phyloP scores from a whole-genome alignment of 257 asterid species.

The Ehretia macrophylla region DNA sequence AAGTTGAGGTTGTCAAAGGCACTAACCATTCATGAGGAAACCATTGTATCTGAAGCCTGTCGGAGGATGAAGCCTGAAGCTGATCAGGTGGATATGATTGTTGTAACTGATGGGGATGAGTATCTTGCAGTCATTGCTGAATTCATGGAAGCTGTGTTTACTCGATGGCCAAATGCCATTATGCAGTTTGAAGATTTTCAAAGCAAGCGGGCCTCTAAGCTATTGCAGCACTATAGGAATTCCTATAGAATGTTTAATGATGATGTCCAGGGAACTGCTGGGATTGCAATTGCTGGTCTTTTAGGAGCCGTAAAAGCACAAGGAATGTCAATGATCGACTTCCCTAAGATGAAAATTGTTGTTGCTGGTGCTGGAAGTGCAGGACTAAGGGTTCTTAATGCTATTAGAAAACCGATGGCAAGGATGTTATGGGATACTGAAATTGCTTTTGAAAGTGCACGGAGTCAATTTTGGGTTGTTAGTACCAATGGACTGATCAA shows the following conservation, averaged over 20 bases:
- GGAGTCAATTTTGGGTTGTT: conserved; percentile 97
- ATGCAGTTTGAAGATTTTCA: conserved; percentile 99
- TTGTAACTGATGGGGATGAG: conserved; percentile 95
- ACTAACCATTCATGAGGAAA: too few relatives aligned
- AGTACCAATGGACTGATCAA: conserved; percentile 93
- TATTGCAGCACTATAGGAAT: conserved; percentile 90
- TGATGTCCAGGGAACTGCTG: conserved; percentile 99
- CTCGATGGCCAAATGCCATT: conserved; percentile 98
- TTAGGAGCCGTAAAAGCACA: conserved; percentile 98
- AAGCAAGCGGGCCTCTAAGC: conserved; percentile 98
- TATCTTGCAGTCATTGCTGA: conserved; percentile 85
- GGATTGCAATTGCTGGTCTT: conserved; percentile 99
- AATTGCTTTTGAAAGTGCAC: conserved; percentile 94
- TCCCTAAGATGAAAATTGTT: conserved; percentile 95
- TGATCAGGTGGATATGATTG: conserved; percentile 99
- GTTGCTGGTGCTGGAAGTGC: conserved; percentile 99
- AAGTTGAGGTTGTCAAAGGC: too few relatives aligned
- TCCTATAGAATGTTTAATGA: conserved; percentile 96
- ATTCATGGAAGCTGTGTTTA: conserved; percentile 95
- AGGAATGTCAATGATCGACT: conserved; percentile 97
- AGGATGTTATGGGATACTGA: conserved; percentile 95
- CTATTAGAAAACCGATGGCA: conserved; percentile 97
- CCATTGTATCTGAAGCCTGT: too few relatives aligned
- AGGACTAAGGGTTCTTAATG: conserved; percentile 96
- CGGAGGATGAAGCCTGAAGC: too few relatives aligned